Base-by-base conservation (phyloP, 805 yeast genomes). In the Saccharomycopsis sp. region DNA sequence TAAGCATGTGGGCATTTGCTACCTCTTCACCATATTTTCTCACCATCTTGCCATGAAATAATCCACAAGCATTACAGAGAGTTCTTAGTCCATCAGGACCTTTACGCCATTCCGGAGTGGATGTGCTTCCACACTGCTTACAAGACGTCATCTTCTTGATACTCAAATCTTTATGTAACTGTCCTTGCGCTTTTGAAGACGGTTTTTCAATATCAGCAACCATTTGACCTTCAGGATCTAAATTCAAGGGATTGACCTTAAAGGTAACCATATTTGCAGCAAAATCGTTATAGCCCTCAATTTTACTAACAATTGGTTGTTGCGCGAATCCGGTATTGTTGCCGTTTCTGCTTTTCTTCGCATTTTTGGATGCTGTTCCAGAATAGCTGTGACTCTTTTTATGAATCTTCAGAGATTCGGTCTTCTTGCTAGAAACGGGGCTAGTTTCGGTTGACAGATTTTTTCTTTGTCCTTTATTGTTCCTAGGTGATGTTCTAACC, bases 61-160 rank as follows among this genome's bases (percentile, higher is more conserved):
- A 73, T 0, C 97, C 97, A 73, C 97, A 92, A 0, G 97, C 97
- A 70, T 91, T 91, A 72, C 97, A 91, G 60, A 91, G 75, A 0
- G 93, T 87, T 65, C 89, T 78, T 2, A 85, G 82, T 0, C 96
- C 96, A 58, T 81, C 79, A 0, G 97, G 97, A 0, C 97, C 97
- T 61, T 86, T 77, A 67, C 97, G 78, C 97, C 97, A 91, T 70
- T 92, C 97, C 0, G 97, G 97, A 0, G 96, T 88, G 53, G 82
- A 83, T 29, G 76, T 76, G 1, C 85, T 81, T 0, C 85, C 85
- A 72, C 97, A 91, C 64, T 90, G 96, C 41, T 73, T 67, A 65
- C 93, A 87, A 7, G 69, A 22, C 24, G 53, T 23, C 17, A 49
- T 50, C 17, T 52, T 56, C 41, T 57, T 62, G 3, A 66, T 60